Percentiles rank a stretch among this genome's conserved stretches.
Evolutionary conservation across 768 basidiomycete genomes (phyloP).

Genomic region (Basidioascus undulatus): DNA sequence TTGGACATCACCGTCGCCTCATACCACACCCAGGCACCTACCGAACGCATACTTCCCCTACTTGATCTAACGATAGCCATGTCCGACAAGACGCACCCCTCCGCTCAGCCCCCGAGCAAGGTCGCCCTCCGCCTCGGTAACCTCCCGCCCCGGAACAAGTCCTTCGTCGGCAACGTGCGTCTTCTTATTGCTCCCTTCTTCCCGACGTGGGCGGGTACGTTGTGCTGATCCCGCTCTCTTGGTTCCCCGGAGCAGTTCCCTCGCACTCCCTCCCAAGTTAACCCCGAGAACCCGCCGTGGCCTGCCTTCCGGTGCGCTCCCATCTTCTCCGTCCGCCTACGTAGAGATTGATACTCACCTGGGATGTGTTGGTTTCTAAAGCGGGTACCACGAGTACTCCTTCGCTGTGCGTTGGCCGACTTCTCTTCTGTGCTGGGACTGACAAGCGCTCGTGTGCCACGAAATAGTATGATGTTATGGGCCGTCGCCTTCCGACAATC

Average conservation of each 20-base stretch:
- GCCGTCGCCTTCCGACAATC: slow-evolving; percentile 81
- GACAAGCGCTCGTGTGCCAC: slow-evolving; percentile 29
- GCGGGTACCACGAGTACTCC: slow-evolving; percentile 23
- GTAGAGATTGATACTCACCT: neutral
- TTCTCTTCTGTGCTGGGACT: neutral
- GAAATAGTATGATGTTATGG: slow-evolving; percentile 88
- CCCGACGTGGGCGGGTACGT: slow-evolving; percentile 5
- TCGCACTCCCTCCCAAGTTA: slow-evolving; percentile 20
- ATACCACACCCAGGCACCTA: too few relatives aligned
- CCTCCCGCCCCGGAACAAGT: slow-evolving; percentile 6
- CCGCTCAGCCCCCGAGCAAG: slow-evolving; percentile 5
- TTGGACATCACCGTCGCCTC: too few relatives aligned
- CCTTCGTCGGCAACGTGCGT: neutral
- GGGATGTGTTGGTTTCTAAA: slow-evolving; percentile 6
- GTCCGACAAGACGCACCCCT: too few relatives aligned
- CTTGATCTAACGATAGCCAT: too few relatives aligned
- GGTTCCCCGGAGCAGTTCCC: slow-evolving; percentile 13
- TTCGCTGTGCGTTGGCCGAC: slow-evolving; percentile 15
- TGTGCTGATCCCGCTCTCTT: neutral
- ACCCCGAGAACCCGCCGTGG: slow-evolving; percentile 24
- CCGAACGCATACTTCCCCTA: too few relatives aligned
- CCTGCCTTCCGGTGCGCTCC: slow-evolving; percentile 17
- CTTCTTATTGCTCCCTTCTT: neutral
- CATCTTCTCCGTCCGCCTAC: neutral
- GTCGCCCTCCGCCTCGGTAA: slow-evolving; percentile 8